Conservation (phyloP, 2,329 filamentous ascomycete species). For the Bretziella fagacearum region DNA sequence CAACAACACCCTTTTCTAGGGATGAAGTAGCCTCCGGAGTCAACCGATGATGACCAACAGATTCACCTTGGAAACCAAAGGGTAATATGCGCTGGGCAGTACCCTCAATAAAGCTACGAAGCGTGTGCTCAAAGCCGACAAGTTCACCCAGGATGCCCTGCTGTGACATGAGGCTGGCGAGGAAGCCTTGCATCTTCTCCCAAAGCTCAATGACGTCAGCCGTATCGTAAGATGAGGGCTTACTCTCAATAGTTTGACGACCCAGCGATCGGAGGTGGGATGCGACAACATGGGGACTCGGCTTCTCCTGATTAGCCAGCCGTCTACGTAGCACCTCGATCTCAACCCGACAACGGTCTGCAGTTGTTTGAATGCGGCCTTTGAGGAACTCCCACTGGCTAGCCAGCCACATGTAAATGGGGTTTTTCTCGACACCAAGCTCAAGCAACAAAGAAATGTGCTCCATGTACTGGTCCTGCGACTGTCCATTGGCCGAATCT, state of each 20-base stretch:
- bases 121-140: conserved; percentile 83
- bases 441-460: conserved; percentile 80
- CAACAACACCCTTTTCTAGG: conserved; percentile 59
- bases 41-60: conserved; percentile 63
- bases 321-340: conserved; percentile 78
- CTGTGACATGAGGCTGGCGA: conserved; percentile 57
- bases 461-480: conserved; percentile 77
- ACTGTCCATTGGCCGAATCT: conserved; percentile 32
- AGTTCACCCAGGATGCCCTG: conserved; percentile 78
- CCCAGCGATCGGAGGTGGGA: conserved; percentile 59
- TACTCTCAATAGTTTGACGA: conserved; percentile 46
- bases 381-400: conserved; percentile 83
- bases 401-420: conserved; percentile 88
- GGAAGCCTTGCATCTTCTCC: conserved; percentile 67
- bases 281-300: conserved; percentile 50
- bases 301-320: conserved; percentile 57
- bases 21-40: conserved; percentile 52
- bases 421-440: conserved; percentile 85
- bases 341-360: conserved; percentile 77
- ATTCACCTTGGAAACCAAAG: conserved; percentile 64
- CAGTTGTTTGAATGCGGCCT: conserved; percentile 60
- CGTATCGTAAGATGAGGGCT: conserved; percentile 52
- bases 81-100: conserved; percentile 67
- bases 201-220: conserved; percentile 74
- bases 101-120: conserved; percentile 77